Evolutionary conservation across 495 filamentous ascomycete species (phyloP), one percentile per base, ranked within the genome.

Genomic region (Tricharina praecox): DNA sequence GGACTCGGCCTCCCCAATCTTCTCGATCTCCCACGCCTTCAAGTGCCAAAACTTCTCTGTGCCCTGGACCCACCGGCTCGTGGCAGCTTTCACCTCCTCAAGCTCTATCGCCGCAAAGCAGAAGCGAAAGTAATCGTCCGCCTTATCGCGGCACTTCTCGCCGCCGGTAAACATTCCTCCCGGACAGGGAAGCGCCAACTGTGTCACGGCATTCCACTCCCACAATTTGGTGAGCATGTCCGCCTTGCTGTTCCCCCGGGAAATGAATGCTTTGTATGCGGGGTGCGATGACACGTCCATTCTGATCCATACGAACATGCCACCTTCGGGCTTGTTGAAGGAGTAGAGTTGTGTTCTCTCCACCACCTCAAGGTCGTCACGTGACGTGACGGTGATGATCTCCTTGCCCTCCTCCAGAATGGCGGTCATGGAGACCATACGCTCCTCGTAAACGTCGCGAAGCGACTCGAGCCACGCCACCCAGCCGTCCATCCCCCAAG

Each of bases 241-340:
- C 62, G 21, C 60, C 44, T 33, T 74, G 45, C 44, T 58, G 48
- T 24, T 58, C 33, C 34, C 36, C 33, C 11, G 58, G 50, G 24
- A 62, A 60, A 51, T 67, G 64, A 23, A 61, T 20, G 64, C 63
- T 4, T 67, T 64, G 30, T 63, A 73, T 18, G 93, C 67, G 7
- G 86, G 85, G 53, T 96, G 87, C 0, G 64, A 65, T 10, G 78
- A 69, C 48, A 88, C 74, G 36, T 72, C 61, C 19, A 90, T 53
- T 16, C 73, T 67, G 0, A 93, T 52, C 87, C 87, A 96, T 19
- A 90, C 62, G 60, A 93, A 94, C 87, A 94, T 94, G 52, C 88
- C 88, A 13, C 77, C 88, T n/a, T 77, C 72, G 1, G 87, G 88
- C 70, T 77, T 80, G 38, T 67, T 57, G 58, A 90, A 94, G 38